Conservation (phyloP, 176 grass and related monocot species). For the Stipa capillata region DNA sequence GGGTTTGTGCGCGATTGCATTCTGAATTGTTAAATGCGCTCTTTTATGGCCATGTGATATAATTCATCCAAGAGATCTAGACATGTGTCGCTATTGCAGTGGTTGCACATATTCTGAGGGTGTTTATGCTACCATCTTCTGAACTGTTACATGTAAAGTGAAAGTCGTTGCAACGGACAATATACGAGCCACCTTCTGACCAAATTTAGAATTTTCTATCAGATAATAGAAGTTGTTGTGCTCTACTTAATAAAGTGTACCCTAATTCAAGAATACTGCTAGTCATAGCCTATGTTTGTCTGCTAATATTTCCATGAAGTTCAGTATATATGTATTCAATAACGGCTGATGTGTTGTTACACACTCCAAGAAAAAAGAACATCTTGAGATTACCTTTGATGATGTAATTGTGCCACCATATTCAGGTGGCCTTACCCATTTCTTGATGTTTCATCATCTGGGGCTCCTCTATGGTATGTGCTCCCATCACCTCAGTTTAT, state of each 20-base stretch:
- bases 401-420: background rate
- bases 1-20: background rate
- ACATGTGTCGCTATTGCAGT: too few species aligned
- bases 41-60: background rate
- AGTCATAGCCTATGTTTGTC: background rate
- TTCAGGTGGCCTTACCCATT: constrained; percentile 97
- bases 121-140: background rate
- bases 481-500: background rate
- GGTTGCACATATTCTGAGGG: background rate
- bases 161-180: too few species aligned
- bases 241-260: background rate
- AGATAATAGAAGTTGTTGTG: background rate
- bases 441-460: constrained; percentile 58
- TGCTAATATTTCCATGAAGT: background rate
- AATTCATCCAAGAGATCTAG: background rate
- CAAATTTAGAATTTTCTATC: background rate
- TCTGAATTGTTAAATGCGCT: constrained; percentile 6
- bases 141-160: too few species aligned
- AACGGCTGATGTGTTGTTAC: background rate
- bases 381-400: background rate
- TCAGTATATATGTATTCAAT: background rate
- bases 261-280: background rate
- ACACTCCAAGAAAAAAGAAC: background rate
- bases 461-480: constrained; percentile 68
- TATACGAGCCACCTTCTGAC: background rate